Conservation (phyloP, 176 grass and related monocot species). For the Poa pratensis region DNA sequence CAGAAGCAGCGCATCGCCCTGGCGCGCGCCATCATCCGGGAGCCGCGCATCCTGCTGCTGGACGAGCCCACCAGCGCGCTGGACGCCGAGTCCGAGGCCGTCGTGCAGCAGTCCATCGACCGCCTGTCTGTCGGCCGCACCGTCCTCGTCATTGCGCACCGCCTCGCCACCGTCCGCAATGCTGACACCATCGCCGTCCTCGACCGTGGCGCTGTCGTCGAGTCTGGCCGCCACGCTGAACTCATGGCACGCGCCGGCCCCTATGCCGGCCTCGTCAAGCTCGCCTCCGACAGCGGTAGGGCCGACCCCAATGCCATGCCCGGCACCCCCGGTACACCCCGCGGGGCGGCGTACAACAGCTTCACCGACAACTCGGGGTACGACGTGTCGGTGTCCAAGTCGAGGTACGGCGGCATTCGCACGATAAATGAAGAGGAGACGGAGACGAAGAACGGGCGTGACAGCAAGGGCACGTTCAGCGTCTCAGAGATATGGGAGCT, state of each 20-base stretch:
- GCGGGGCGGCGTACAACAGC: not conserved
- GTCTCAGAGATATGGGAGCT: slow-evolving; percentile 52
- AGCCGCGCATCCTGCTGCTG: slow-evolving; percentile 66
- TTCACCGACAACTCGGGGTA: slow-evolving; percentile 35
- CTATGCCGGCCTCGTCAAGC: slow-evolving; percentile 52
- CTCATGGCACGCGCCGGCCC: slow-evolving; percentile 48
- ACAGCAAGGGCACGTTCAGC: not conserved
- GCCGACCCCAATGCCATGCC: not conserved
- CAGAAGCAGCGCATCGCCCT: slow-evolving; percentile 82
- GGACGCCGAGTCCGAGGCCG: slow-evolving; percentile 65
- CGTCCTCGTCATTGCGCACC: slow-evolving; percentile 64
- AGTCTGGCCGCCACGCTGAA: slow-evolving; percentile 55
- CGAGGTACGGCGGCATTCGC: slow-evolving; percentile 33
- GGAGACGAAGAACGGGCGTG: not conserved
- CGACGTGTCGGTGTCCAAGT: slow-evolving; percentile 29
- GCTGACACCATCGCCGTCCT: slow-evolving; percentile 64
- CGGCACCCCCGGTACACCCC: not conserved
- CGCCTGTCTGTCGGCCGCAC: slow-evolving; percentile 54
- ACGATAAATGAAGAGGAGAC: not conserved
- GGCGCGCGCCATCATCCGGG: slow-evolving; percentile 63
- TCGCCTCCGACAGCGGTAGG: slow-evolving; percentile 32
- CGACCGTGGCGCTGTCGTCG: slow-evolving; percentile 55
- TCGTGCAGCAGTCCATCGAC: slow-evolving; percentile 70
- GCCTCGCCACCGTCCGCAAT: slow-evolving; percentile 62
- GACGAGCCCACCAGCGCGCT: slow-evolving; percentile 80